Conservation (phyloP, 495 filamentous ascomycete genomes). For the Neurospora sp. region DNA sequence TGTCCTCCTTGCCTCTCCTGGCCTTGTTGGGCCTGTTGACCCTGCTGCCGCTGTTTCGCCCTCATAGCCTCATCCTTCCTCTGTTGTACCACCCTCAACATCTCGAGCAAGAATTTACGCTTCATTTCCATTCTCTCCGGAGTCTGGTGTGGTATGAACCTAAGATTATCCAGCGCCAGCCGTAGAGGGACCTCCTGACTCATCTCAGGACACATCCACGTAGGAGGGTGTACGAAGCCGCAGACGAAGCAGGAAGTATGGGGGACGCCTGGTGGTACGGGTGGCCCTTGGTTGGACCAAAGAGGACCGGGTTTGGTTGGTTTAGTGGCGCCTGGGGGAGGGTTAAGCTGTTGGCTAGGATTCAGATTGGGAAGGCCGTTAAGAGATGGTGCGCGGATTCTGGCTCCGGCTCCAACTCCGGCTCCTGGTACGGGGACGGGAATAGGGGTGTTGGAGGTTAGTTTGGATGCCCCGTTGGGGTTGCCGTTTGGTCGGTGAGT, state of each 20-base stretch:
- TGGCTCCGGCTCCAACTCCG: background rate
- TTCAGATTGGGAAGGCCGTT: background rate
- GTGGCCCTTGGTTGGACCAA: background rate
- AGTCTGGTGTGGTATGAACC: background rate
- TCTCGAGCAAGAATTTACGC: conserved; percentile 2
- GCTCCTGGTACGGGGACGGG: background rate
- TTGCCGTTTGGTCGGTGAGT: background rate
- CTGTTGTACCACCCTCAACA: conserved; percentile 4
- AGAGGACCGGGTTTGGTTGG: background rate
- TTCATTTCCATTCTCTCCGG: background rate
- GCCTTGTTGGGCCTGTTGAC: background rate
- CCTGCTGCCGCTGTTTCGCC: background rate
- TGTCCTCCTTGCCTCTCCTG: background rate
- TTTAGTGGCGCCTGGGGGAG: background rate
- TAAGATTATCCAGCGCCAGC: conserved; percentile 13
- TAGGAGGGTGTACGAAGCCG: conserved; percentile 13
- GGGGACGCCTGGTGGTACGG: background rate
- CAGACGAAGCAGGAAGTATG: conserved; percentile 24
- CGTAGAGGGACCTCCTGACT: conserved; percentile 18
- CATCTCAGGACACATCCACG: conserved; percentile 23
- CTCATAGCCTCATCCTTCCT: background rate
- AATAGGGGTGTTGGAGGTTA: background rate
- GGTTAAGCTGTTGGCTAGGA: background rate
- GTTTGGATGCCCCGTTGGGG: background rate
- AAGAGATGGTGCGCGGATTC: background rate